Conservation (phyloP, 2,329 filamentous ascomycete species). For the Phialophora verrucosa region DNA sequence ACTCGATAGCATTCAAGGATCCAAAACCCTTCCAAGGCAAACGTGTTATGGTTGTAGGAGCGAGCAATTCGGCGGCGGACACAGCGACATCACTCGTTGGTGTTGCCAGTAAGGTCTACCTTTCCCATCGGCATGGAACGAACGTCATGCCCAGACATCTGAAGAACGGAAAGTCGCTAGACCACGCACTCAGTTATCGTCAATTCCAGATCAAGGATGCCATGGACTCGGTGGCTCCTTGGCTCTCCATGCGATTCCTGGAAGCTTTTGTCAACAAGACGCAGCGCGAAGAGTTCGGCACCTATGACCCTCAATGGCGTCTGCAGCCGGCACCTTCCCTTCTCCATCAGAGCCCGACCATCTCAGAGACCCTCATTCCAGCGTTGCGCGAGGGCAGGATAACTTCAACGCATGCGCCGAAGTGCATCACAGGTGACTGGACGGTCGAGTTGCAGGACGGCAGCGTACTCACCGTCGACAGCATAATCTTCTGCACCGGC, state of each 20-base stretch:
- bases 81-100: constrained; percentile 35
- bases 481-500: constrained; percentile 47
- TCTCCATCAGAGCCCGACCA: constrained; percentile 41
- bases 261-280: constrained; percentile 24
- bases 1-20: constrained; percentile 37
- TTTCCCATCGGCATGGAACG: constrained; percentile 36
- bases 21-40: constrained; percentile 19
- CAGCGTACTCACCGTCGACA: constrained; percentile 43
- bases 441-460: constrained; percentile 44
- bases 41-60: not conserved
- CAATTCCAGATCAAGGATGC: constrained; percentile 27
- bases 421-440: constrained; percentile 37
- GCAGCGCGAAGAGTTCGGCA: constrained; percentile 22
- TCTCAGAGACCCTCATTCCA: constrained; percentile 43
- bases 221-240: constrained; percentile 24
- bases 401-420: constrained; percentile 32
- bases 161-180: constrained; percentile 36
- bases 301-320: constrained; percentile 37
- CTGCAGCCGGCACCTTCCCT: constrained; percentile 41
- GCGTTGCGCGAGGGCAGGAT: constrained; percentile 41
- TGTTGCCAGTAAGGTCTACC: constrained; percentile 34
- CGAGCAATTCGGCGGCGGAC: constrained; percentile 41
- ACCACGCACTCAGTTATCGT: constrained; percentile 35
- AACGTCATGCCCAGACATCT: constrained; percentile 34
- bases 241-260: constrained; percentile 22